These are phyloP conservation scores for Haplosporangium sp. DNA, from an alignment of 371 early-diverging fungal genomes.

Conservation along the genomic window DNA sequence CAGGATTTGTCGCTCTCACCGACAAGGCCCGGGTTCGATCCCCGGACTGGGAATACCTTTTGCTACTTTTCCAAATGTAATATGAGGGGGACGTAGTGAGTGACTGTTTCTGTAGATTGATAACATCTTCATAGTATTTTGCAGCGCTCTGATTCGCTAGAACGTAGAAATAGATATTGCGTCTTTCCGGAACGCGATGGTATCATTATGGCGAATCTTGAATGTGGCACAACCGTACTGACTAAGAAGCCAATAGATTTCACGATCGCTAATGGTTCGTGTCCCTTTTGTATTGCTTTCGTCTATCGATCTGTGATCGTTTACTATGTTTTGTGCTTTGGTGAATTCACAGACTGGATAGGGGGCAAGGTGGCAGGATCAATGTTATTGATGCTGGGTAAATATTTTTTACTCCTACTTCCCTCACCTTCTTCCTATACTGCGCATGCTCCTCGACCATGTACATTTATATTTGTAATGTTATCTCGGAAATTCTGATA, in stretches of 20 bases:
- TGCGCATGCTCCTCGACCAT: not conserved
- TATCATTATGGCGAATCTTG: constrained; percentile 25
- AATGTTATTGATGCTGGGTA: not conserved
- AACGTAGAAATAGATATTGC: not conserved
- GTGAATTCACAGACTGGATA: not conserved
- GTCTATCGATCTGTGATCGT: not conserved
- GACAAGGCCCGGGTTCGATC: constrained; percentile 59
- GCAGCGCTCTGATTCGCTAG: constrained; percentile 15
- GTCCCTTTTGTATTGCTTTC: not conserved
- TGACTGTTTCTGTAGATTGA: constrained; percentile 19
- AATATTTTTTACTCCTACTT: not conserved
- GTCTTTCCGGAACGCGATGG: constrained; percentile 9
- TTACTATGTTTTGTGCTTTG: not conserved
- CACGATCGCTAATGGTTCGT: not conserved
- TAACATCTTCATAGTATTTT: not conserved
- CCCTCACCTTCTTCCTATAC: not conserved
- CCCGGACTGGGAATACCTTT: constrained; percentile 51
- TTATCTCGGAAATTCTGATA: not conserved
- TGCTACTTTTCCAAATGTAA: no score
- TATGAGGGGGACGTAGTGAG: not conserved
- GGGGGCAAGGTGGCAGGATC: not conserved
- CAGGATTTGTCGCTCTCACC: constrained; percentile 60
- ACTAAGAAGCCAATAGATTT: not conserved
- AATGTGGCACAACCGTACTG: constrained; percentile 2
- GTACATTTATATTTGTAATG: not conserved